These are phyloP conservation scores for Mucuna pruriens DNA, from an alignment of 306 rosid species.

Conservation along the genomic window DNA sequence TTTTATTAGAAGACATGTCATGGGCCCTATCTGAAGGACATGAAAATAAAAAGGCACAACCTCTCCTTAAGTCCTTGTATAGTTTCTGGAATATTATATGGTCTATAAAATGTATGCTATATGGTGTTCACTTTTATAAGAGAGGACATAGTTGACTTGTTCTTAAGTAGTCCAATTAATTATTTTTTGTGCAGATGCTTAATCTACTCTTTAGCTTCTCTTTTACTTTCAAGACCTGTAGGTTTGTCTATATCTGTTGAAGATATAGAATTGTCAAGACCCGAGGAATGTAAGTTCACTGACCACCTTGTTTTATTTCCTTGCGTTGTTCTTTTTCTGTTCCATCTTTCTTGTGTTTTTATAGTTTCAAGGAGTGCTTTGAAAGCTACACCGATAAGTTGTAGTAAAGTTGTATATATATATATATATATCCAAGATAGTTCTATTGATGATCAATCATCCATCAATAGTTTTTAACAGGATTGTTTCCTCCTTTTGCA, in stretches of 20 bases:
- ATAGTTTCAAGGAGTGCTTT: too few species aligned
- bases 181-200: constrained; percentile 60
- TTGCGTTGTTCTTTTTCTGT: background rate
- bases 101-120: constrained; percentile 15
- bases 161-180: constrained; percentile 5
- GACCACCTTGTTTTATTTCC: constrained; percentile 24
- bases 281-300: constrained; percentile 77
- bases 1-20: too few species aligned
- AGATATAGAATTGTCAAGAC: constrained; percentile 77
- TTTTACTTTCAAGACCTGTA: constrained; percentile 79
- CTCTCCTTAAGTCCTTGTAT: constrained; percentile 8
- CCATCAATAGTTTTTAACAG: constrained; percentile 95
- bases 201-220: constrained; percentile 88
- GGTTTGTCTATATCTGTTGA: constrained; percentile 61
- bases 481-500: constrained; percentile 80
- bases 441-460: constrained; percentile 88
- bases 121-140: constrained; percentile 22
- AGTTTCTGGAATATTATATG: constrained; percentile 4
- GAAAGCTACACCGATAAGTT: too few species aligned
- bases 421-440: constrained; percentile 70
- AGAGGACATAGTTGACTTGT: constrained; percentile 12
- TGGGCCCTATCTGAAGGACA: too few species aligned
- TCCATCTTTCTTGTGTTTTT: constrained; percentile 29
- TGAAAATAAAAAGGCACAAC: background rate
- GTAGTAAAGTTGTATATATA: too few species aligned